phyloP scores from a whole-genome alignment of 305 asterid species.

The Fraxinus floribunda region DNA sequence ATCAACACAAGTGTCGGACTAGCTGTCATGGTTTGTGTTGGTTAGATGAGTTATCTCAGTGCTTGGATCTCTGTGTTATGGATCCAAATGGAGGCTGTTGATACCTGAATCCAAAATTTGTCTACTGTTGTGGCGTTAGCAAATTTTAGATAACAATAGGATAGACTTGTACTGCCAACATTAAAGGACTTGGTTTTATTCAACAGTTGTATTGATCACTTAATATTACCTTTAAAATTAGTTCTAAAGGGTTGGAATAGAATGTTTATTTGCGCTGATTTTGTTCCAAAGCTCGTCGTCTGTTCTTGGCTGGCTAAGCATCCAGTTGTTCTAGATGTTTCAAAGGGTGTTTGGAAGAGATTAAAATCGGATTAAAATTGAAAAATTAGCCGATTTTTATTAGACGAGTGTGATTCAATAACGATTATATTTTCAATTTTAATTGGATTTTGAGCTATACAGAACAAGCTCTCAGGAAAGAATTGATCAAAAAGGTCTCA shows the following conservation, averaged over 20 bases:
- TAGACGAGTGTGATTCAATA: too few species aligned
- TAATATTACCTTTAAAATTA: neutral
- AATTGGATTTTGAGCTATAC: too few species aligned
- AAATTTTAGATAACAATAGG: neutral
- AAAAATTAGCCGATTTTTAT: too few species aligned
- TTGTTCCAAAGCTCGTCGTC: neutral
- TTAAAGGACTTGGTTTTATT: neutral
- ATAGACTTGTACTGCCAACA: neutral
- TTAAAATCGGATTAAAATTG: too few species aligned
- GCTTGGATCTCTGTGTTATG: neutral
- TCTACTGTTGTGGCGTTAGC: neutral
- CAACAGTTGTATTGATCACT: neutral
- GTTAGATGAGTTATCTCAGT: neutral
- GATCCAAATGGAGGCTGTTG: neutral
- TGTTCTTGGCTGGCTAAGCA: neutral
- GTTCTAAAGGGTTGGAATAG: neutral
- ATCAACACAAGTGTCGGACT: slow-evolving; percentile 27
- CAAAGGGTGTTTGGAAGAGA: neutral
- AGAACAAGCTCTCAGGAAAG: too few species aligned
- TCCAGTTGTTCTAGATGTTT: neutral
- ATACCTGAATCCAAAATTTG: neutral
- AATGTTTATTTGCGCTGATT: neutral
- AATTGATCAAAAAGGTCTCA: neutral
- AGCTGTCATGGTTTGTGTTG: neutral
- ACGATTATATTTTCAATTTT: too few species aligned